Percentiles rank a stretch among this genome's conserved stretches.
Conservation (phyloP, 805 yeast species). For the Komagataella pseudopastoris region DNA sequence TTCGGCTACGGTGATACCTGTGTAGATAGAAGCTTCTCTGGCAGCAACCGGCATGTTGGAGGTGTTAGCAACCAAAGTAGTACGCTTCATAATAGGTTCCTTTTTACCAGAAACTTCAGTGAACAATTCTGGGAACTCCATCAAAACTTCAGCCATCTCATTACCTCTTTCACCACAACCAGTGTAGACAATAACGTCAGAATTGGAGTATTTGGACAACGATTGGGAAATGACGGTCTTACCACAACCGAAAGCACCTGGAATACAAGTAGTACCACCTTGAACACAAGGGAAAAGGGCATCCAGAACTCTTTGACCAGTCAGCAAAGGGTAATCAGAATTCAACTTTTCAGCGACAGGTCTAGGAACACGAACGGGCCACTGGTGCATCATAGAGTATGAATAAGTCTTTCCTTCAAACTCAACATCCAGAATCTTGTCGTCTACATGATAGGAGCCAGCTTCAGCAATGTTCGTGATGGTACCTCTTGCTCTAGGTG, state of each 20-base stretch:
- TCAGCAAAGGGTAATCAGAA: constrained; percentile 89
- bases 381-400: constrained; percentile 93
- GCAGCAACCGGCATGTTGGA: constrained; percentile 99
- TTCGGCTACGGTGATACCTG: constrained; percentile 97
- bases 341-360: constrained; percentile 91
- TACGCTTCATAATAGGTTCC: constrained; percentile 99
- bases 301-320: constrained; percentile 98
- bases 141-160: constrained; percentile 98
- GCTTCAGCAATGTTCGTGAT: constrained; percentile 77
- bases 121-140: constrained; percentile 97
- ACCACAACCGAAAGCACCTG: constrained; percentile 99
- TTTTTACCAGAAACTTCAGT: constrained; percentile 86
- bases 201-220: constrained; percentile 91
- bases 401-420: constrained; percentile 74
- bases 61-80: constrained; percentile 95
- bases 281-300: constrained; percentile 98
- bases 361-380: constrained; percentile 99
- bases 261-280: constrained; percentile 99
- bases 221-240: constrained; percentile 98
- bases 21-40: constrained; percentile 97
- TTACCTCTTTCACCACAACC: constrained; percentile 97
- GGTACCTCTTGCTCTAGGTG: constrained; percentile 98
- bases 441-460: constrained; percentile 87
- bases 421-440: constrained; percentile 83
- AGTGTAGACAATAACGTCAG: constrained; percentile 90